Evolutionary conservation across 768 basidiomycete genomes (phyloP), one percentile per base, ranked within the genome.

Genomic region (Lactifluus pinguis): DNA sequence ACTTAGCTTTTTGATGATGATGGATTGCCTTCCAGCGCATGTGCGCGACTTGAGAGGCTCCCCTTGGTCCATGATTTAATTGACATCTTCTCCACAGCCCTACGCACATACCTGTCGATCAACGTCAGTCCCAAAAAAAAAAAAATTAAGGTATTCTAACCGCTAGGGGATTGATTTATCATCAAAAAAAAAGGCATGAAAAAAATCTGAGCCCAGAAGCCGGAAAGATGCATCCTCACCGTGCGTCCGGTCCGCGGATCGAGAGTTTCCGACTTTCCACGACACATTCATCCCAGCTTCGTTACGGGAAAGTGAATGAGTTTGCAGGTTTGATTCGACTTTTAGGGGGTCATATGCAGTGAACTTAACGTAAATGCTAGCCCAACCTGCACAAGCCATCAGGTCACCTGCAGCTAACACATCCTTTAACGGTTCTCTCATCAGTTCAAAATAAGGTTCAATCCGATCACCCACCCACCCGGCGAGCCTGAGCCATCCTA

Each of bases 171-270:
- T 25, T 25, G 25, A 25, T 25, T 25, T 25, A 25, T 25, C 25
- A 25, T 25, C 32, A 34, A 34, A 5, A 34, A 34, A 5, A 34
- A 34, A 5, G 4, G 3, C 32, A 34, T 34, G 9, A 34, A 34
- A 34, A 34, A 34, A 34, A 34, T 38, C 4, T 0, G 19, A 9
- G 44, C 21, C 15, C 45, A 11, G 9, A 51, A 58, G 41, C 49
- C 41, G 51, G 38, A 3, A 39, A 38, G 19, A 11, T 15, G 55
- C n/a, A 11, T 6, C 21, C 15, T 49, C 21, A 8, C 47, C 29
- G 17, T 57, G 49, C 4, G 14, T 53, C 60, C 48, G 60, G 60
- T 30, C 60, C 60, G 54, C 55, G 60, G 60, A 61, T 61, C 42
- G 55, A 25, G 50, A 47, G 10, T 44, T 44, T 19, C 44, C 44